Conservation (phyloP, 306 rosid species). For the Dryas octopetala region DNA sequence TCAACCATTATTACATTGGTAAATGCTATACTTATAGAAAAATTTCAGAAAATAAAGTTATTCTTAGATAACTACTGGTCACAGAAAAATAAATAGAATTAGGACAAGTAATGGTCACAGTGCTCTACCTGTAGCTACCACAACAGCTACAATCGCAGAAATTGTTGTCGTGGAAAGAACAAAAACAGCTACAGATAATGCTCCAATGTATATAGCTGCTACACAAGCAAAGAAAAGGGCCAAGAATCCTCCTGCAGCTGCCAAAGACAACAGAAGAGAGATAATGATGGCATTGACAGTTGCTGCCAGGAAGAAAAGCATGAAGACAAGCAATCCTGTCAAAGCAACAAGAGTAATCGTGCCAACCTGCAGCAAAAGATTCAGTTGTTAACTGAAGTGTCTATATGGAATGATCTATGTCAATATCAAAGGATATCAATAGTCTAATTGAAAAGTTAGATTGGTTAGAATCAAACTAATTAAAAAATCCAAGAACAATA, state of each 20-base stretch:
- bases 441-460: background rate
- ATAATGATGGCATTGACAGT: slow-evolving; percentile 71
- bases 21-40: background rate
- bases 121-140: slow-evolving; percentile 66
- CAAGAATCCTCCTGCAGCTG: slow-evolving; percentile 93
- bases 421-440: background rate
- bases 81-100: background rate
- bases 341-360: slow-evolving; percentile 51
- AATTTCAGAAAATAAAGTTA: background rate
- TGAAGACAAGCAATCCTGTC: slow-evolving; percentile 79
- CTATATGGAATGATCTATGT: background rate
- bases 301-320: slow-evolving; percentile 83
- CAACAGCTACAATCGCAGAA: slow-evolving; percentile 55
- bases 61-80: background rate
- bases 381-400: background rate
- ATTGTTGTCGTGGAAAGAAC: slow-evolving; percentile 60
- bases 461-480: background rate
- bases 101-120: slow-evolving; percentile 7
- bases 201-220: slow-evolving; percentile 73
- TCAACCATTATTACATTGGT: background rate
- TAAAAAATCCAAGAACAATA: background rate
- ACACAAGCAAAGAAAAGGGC: slow-evolving; percentile 75
- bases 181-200: slow-evolving; percentile 69
- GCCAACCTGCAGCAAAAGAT: slow-evolving; percentile 67
- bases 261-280: slow-evolving; percentile 73